A percentile compares a stretch with the other conserved stretches of the same genome.
These are phyloP conservation scores for Pinus albicaulis DNA, from an alignment of 75 land plant genomes.

Conservation along the genomic window DNA sequence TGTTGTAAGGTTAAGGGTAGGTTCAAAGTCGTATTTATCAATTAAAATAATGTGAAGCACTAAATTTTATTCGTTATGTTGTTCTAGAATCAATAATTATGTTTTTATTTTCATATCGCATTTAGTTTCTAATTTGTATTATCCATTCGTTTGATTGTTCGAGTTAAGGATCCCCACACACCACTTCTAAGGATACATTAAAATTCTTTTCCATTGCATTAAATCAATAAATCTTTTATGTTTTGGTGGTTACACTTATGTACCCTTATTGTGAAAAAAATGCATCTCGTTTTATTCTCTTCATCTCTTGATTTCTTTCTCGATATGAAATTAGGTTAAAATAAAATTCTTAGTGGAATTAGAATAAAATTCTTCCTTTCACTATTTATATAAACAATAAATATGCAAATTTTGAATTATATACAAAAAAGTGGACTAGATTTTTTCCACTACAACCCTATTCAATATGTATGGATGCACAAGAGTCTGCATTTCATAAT, in stretches of 20 bases:
- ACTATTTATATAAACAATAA: too few relatives aligned
- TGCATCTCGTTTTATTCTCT: background rate
- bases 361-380: too few relatives aligned
- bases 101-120: background rate
- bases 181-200: constrained; percentile 52
- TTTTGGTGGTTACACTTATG: background rate
- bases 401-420: too few relatives aligned
- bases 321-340: too few relatives aligned
- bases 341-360: too few relatives aligned
- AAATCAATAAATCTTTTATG: too few relatives aligned
- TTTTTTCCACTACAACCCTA: too few relatives aligned
- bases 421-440: too few relatives aligned
- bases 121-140: constrained; percentile 1
- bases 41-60: background rate
- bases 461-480: too few relatives aligned
- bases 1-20: background rate
- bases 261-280: background rate
- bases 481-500: too few relatives aligned
- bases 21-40: background rate
- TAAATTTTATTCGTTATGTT: background rate
- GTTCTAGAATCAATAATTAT: background rate
- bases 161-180: constrained; percentile 65
- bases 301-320: too few relatives aligned
- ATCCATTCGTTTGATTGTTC: constrained; percentile 13
- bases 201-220: background rate